Evolutionary conservation across 129 eudicot genomes (phyloP).

Genomic region (Centrapalus pauciflorus): DNA sequence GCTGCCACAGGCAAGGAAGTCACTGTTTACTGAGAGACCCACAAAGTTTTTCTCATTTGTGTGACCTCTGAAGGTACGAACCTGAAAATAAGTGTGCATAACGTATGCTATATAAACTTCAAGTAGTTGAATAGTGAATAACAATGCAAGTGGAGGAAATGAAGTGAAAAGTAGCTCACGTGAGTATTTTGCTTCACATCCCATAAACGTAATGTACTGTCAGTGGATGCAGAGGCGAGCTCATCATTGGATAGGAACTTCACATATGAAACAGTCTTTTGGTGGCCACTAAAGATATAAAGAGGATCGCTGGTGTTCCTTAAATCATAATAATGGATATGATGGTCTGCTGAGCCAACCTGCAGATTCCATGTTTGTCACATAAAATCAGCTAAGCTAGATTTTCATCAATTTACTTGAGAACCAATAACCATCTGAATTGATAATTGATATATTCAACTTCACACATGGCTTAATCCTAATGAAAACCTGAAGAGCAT

Average conservation of each 20-base stretch:
- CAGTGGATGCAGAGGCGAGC: constrained; percentile 67
- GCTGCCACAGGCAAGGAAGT: constrained; percentile 78
- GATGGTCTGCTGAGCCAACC: constrained; percentile 73
- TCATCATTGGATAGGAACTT: constrained; percentile 50
- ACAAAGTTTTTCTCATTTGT: constrained; percentile 85
- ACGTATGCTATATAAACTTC: not conserved
- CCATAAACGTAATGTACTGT: constrained; percentile 59
- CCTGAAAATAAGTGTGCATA: constrained; percentile 30
- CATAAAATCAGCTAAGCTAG: not conserved
- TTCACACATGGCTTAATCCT: not conserved
- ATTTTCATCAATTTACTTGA: not conserved
- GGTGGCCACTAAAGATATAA: constrained; percentile 59
- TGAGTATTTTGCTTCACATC: constrained; percentile 47
- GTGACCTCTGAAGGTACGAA: constrained; percentile 72
- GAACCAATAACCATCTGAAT: no score
- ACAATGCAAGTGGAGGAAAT: not conserved
- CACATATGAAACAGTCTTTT: constrained; percentile 60
- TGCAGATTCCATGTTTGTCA: constrained; percentile 23
- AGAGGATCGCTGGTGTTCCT: constrained; percentile 54
- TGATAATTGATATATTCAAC: not conserved
- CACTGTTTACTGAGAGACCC: constrained; percentile 65
- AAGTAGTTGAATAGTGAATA: not conserved
- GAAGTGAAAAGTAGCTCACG: constrained; percentile 29
- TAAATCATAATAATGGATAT: constrained; percentile 62
- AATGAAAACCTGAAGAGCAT: not conserved